Percentiles rank a stretch among this genome's conserved stretches.
Evolutionary conservation across 495 filamentous ascomycete genomes (phyloP).

Genomic region (Aspergillus olivimuriae): DNA sequence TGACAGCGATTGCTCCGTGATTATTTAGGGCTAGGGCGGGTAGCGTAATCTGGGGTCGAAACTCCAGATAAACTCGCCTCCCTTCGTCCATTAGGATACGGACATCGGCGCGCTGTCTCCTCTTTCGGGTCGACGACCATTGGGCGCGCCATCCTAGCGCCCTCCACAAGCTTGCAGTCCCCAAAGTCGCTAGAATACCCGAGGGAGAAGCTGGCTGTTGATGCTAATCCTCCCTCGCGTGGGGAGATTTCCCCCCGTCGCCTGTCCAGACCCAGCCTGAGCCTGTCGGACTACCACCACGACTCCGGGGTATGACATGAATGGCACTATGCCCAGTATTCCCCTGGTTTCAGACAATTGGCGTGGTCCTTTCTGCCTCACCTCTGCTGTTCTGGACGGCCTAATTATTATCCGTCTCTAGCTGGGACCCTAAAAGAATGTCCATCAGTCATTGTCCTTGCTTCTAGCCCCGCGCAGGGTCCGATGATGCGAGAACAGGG

Average conservation of each 20-base stretch:
- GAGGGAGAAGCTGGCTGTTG: background rate
- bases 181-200: background rate
- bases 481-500: background rate
- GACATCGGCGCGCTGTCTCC: background rate
- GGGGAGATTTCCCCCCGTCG: background rate
- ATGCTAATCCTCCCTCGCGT: background rate
- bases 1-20: background rate
- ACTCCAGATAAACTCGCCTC: background rate
- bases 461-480: background rate
- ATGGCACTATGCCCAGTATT: too few relatives aligned
- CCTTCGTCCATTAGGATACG: background rate
- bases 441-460: background rate
- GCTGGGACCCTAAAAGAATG: too few relatives aligned
- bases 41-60: background rate
- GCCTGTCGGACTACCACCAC: too few relatives aligned
- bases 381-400: too few relatives aligned
- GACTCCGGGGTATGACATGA: too few relatives aligned
- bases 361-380: too few relatives aligned
- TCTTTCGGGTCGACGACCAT: background rate
- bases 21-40: background rate
- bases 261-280: background rate
- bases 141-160: background rate
- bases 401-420: too few relatives aligned
- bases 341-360: too few relatives aligned
- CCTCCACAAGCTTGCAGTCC: too few relatives aligned